phyloP scores from a whole-genome alignment of 2,329 filamentous ascomycete genomes.

The Alternaria consortialis region DNA sequence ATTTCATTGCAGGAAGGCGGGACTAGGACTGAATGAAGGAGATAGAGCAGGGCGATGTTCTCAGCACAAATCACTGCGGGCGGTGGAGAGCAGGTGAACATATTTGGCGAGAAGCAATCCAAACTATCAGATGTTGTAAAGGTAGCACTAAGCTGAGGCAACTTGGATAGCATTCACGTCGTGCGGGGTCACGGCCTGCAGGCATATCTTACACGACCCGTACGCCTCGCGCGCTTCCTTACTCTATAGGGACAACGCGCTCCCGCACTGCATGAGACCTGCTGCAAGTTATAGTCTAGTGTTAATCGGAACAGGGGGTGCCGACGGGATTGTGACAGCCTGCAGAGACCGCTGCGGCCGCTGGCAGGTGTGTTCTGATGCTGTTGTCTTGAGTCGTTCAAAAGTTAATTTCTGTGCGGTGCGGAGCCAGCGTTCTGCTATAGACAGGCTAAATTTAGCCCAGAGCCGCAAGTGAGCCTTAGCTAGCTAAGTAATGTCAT shows the following conservation, averaged over 20 bases:
- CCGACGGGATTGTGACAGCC: too few relatives aligned
- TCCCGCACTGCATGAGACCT: constrained; percentile 3
- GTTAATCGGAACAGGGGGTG: not conserved
- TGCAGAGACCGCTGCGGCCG: too few relatives aligned
- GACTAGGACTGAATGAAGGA: constrained; percentile 2
- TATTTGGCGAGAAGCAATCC: constrained; percentile 2
- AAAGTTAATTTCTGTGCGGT: too few relatives aligned
- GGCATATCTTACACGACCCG: too few relatives aligned
- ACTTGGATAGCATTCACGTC: not conserved
- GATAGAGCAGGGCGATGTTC: constrained; percentile 5
- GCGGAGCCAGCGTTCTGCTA: too few relatives aligned
- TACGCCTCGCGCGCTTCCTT: constrained; percentile 2
- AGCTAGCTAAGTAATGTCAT: too few relatives aligned
- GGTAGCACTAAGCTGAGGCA: not conserved
- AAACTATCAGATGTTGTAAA: not conserved
- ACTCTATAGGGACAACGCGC: not conserved
- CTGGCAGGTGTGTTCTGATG: too few relatives aligned
- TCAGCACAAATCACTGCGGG: constrained; percentile 7
- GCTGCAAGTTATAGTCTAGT: not conserved
- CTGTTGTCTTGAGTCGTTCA: too few relatives aligned
- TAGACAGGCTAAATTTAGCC: too few relatives aligned
- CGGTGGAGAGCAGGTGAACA: constrained; percentile 1
- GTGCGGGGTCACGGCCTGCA: constrained; percentile 7
- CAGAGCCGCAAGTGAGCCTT: too few relatives aligned
- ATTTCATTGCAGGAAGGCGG: constrained; percentile 5